Evolutionary conservation across 2,329 filamentous ascomycete genomes (phyloP), one percentile per base, ranked within the genome.

Genomic region (Gyromitra esculenta): DNA sequence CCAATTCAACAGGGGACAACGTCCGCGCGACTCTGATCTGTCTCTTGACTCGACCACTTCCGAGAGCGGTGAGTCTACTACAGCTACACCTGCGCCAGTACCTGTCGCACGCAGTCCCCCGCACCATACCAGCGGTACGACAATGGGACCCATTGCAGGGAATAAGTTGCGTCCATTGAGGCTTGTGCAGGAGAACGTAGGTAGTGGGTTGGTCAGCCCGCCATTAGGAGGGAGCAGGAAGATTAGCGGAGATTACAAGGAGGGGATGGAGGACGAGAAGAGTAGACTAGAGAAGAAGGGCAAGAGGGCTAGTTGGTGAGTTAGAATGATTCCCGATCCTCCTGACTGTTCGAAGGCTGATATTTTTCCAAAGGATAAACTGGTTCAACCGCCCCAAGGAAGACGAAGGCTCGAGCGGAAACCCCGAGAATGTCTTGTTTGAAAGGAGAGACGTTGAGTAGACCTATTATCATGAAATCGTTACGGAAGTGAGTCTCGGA

Each of bases 101-200:
- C 66, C 63, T 13, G 54, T 25, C 31, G 45, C 66, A 25, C 45
- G 64, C 66, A 62, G 78, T 59, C 70, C 69, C 15, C 52, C 77
- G 9, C 64, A 75, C 13, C 74, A 73, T 21, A 13, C 9, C 18
- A 56, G 64, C 35, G 59, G 41, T 4, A 77, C 75, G 5, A 65
- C 67, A 15, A 68, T 69, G 21, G 80, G 79, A 7, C 77, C 79
- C 56, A 81, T 88, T 72, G 88, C 88, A 2, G 89, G 89, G 57
- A 91, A 90, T 81, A 96, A 96, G 84, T 90, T 96, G 75, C 88
- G 94, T 45, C 95, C 95, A 5, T 85, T 99, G 79, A 88, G 95
- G 15, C 87, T 99, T 39, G 94, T 98, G 60, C 92, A 96, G 84
- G 93, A 97, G 84, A 91, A 91, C 31, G 73, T 73, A n/a, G 60